phyloP scores from a whole-genome alignment of 2,329 filamentous ascomycete species.

The Pezicula radicicola region DNA sequence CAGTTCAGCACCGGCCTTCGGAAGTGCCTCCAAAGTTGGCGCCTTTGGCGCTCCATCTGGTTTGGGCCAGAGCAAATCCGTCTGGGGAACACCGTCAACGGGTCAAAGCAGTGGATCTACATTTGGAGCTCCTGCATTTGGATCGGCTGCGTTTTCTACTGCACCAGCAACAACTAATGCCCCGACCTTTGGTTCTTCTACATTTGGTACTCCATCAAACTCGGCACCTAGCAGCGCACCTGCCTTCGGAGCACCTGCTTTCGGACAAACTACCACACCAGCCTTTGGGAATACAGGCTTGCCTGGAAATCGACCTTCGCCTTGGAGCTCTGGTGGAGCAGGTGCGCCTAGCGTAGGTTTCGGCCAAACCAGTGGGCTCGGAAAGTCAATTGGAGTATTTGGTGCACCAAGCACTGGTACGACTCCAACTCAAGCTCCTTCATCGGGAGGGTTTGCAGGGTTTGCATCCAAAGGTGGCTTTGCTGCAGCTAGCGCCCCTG shows the following conservation, averaged over 20 bases:
- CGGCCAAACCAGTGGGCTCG: slow-evolving; percentile 50
- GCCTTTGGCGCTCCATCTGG: slow-evolving; percentile 33
- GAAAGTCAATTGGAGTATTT: slow-evolving; percentile 33
- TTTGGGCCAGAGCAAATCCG: slow-evolving; percentile 49
- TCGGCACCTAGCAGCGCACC: slow-evolving; percentile 7
- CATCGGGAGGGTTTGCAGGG: slow-evolving; percentile 47
- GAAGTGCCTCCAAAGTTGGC: slow-evolving; percentile 20
- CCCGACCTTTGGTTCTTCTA: slow-evolving; percentile 47
- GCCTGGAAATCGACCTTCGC: slow-evolving; percentile 46
- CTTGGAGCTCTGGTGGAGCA: slow-evolving; percentile 43
- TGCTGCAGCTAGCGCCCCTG: slow-evolving; percentile 29
- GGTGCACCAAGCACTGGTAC: slow-evolving; percentile 27
- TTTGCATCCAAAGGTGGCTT: slow-evolving; percentile 57
- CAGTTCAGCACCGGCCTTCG: slow-evolving; percentile 29
- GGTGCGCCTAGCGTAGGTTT: slow-evolving; percentile 38
- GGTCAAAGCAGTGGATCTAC: slow-evolving; percentile 7
- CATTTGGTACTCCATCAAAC: slow-evolving; percentile 32
- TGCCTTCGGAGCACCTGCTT: slow-evolving; percentile 20
- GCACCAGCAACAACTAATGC: slow-evolving; percentile 28
- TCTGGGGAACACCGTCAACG: slow-evolving; percentile 42
- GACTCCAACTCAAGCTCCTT: slow-evolving; percentile 24
- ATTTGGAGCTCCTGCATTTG: slow-evolving; percentile 22
- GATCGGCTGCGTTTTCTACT: slow-evolving; percentile 5
- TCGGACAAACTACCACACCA: slow-evolving; percentile 11
- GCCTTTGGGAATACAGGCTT: slow-evolving; percentile 29